Conservation (phyloP, 225 moss, liverwort and hornwort genomes). For the Thuidium tamariscinum region DNA sequence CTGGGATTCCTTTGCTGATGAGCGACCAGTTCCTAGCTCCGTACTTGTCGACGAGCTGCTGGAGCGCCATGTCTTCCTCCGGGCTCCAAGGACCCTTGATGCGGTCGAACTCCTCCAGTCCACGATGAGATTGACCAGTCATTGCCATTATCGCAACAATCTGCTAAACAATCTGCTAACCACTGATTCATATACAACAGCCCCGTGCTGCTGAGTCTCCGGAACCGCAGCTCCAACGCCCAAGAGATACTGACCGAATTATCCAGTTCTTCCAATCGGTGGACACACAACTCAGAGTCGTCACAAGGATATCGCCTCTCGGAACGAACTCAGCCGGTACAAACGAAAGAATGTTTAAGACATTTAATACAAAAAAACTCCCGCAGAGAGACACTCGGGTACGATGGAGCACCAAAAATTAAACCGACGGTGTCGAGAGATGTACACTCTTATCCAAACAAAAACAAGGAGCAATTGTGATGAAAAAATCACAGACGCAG, state of each 20-base stretch:
- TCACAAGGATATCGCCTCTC: neutral
- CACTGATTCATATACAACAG: constrained; percentile 37
- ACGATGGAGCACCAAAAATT: neutral
- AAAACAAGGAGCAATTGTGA: neutral
- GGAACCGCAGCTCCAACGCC: constrained; percentile 10
- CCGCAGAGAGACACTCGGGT: neutral
- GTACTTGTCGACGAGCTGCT: constrained; percentile 75
- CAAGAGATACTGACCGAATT: neutral
- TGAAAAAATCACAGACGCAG: neutral
- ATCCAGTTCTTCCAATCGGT: constrained; percentile 29
- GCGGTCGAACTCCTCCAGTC: constrained; percentile 75
- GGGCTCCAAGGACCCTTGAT: constrained; percentile 99
- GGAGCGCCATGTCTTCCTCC: constrained; percentile 76
- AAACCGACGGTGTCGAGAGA: neutral
- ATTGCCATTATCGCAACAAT: constrained; percentile 18
- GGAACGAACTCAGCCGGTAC: neutral
- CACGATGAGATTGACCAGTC: constrained; percentile 11
- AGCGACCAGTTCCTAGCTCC: constrained; percentile 97
- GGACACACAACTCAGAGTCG: neutral
- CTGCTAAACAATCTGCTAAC: neutral
- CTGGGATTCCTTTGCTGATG: constrained; percentile 92
- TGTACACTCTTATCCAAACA: neutral
- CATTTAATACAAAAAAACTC: constrained; percentile 2
- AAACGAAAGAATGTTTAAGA: neutral
- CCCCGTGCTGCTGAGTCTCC: neutral